Evolutionary conservation across 352 stramenopile species (phyloP).

Genomic region (Phytophthora melonis): DNA sequence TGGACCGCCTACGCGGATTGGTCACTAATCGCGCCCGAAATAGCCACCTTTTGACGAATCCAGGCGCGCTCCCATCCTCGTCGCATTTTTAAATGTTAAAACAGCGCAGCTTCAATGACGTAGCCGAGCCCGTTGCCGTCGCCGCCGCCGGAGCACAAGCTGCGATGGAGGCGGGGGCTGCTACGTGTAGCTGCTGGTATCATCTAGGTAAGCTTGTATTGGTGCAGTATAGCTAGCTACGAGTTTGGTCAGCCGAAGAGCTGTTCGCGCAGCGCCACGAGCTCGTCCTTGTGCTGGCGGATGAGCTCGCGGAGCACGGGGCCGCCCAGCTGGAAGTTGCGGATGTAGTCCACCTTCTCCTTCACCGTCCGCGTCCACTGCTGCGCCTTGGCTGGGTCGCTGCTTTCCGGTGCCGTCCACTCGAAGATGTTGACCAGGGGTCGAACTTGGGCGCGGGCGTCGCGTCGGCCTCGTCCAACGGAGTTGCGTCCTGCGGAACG

Average conservation of each 20-base stretch:
- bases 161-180: too few relatives aligned
- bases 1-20: conserved; percentile 11
- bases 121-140: not conserved
- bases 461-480: not conserved
- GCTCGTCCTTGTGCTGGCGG: conserved; percentile 63
- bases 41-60: conserved; percentile 27
- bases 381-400: conserved; percentile 18
- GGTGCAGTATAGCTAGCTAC: not conserved
- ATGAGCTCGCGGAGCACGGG: conserved; percentile 68
- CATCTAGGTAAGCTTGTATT: not conserved
- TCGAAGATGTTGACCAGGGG: conserved; percentile 70
- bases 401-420: conserved; percentile 45
- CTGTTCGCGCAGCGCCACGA: conserved; percentile 59
- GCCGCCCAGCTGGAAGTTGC: conserved; percentile 68
- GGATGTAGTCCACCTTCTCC: conserved; percentile 57
- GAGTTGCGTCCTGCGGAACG: not conserved
- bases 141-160: not conserved
- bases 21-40: conserved; percentile 12
- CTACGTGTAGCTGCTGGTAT: not conserved
- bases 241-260: conserved; percentile 50
- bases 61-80: conserved; percentile 16
- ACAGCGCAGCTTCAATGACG: conserved; percentile 19
- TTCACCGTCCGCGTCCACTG: conserved; percentile 57
- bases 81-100: too few relatives aligned
- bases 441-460: conserved; percentile 31